Percentiles rank a stretch among this genome's conserved stretches.
Evolutionary conservation across 495 filamentous ascomycete species (phyloP).

Genomic region (Chaetomium fimeti): DNA sequence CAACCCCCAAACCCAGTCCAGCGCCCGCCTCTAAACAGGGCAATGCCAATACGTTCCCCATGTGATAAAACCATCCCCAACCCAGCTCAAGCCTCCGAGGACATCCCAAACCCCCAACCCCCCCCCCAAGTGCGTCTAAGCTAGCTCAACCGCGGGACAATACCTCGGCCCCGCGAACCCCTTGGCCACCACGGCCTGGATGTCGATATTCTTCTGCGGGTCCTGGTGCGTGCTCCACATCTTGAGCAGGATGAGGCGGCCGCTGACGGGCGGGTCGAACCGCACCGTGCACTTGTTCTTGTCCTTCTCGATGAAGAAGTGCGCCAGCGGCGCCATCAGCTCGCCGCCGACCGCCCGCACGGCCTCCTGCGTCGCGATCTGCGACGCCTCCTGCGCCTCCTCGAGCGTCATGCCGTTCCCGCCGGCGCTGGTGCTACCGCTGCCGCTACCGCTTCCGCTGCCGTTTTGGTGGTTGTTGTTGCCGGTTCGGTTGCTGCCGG

Average conservation of each 20-base stretch:
- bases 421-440: constrained; percentile 19
- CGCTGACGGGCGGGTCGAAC: constrained; percentile 86
- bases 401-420: constrained; percentile 41
- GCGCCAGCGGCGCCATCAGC: constrained; percentile 67
- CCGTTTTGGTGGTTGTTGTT: neutral
- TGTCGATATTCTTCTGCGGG: constrained; percentile 71
- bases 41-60: neutral
- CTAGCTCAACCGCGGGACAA: constrained; percentile 50
- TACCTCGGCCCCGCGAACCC: constrained; percentile 82
- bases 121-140: neutral
- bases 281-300: constrained; percentile 82
- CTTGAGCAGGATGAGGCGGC: constrained; percentile 77
- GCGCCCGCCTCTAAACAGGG: neutral
- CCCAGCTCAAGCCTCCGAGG: neutral
- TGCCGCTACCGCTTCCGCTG: neutral
- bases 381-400: constrained; percentile 52
- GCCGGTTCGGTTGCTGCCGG: neutral
- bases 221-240: constrained; percentile 71
- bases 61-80: neutral
- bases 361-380: constrained; percentile 54
- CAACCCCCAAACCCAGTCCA: neutral
- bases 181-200: constrained; percentile 73
- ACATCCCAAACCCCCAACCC: neutral
- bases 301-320: constrained; percentile 73
- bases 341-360: constrained; percentile 54